Percentiles rank a stretch among this genome's conserved stretches.
phyloP scores from a whole-genome alignment of 2,329 filamentous ascomycete genomes.

The Pestalotiopsis sp. region DNA sequence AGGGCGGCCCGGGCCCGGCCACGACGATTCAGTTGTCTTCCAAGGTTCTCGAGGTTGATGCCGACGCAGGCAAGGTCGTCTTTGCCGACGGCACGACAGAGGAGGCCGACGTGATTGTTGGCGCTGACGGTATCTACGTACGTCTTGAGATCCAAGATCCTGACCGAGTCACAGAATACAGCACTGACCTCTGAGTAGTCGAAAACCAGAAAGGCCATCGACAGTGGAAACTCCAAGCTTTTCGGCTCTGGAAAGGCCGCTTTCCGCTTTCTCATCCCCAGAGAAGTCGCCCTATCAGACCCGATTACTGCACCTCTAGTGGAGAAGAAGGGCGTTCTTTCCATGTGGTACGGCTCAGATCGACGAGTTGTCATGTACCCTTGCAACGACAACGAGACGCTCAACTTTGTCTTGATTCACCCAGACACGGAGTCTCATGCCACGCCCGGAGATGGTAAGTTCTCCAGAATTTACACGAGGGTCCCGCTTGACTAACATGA shows the following conservation, averaged over 20 bases:
- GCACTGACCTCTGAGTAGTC: slow-evolving; percentile 16
- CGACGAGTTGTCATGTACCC: slow-evolving; percentile 51
- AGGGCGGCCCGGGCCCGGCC: slow-evolving; percentile 33
- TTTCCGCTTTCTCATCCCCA: slow-evolving; percentile 57
- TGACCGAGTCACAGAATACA: background rate
- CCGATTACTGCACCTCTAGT: slow-evolving; percentile 35
- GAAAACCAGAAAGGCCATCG: slow-evolving; percentile 40
- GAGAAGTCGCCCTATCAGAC: slow-evolving; percentile 32
- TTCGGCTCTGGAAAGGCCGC: slow-evolving; percentile 56
- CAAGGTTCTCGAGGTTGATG: slow-evolving; percentile 25
- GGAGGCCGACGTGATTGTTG: slow-evolving; percentile 25
- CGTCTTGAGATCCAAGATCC: slow-evolving; percentile 5
- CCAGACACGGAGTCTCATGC: slow-evolving; percentile 44
- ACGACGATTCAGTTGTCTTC: slow-evolving; percentile 34
- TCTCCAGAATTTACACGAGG: background rate
- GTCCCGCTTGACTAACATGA: slow-evolving; percentile 15
- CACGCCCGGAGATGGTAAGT: slow-evolving; percentile 31
- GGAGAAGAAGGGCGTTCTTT: slow-evolving; percentile 29
- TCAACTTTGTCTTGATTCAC: slow-evolving; percentile 57
- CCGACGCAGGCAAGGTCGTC: slow-evolving; percentile 20
- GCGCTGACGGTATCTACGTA: slow-evolving; percentile 27
- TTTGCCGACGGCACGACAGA: slow-evolving; percentile 21
- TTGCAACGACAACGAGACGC: slow-evolving; percentile 41
- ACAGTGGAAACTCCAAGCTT: slow-evolving; percentile 37
- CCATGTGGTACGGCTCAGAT: slow-evolving; percentile 44